Evolutionary conservation across 163 green algal genomes (phyloP).

Genomic region (Chlamydomonas reinhardtii): DNA sequence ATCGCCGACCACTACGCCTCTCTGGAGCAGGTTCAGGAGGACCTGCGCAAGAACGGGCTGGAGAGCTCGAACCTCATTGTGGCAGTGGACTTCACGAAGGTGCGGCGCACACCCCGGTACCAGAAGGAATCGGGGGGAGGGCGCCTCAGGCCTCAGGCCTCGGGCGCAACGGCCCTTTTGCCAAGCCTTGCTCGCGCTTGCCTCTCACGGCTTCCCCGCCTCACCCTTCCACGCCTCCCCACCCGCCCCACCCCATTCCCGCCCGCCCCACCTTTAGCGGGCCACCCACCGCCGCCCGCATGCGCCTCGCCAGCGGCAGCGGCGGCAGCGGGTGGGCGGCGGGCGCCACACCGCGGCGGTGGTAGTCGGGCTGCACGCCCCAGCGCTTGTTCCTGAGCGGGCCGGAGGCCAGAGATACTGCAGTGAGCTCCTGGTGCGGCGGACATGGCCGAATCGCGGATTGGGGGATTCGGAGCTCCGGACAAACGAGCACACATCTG

Average conservation of each 20-base stretch:
- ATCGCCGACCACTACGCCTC: conserved; percentile 58
- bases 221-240: no score
- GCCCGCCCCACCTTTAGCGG: conserved; percentile 19
- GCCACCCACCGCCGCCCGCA: conserved; percentile 36
- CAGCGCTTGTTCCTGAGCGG: conserved; percentile 60
- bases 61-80: conserved; percentile 74
- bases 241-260: no score
- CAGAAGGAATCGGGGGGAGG: no score
- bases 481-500: no score
- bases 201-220: no score
- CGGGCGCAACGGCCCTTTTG: no score
- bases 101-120: neutral
- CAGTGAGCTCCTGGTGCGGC: no score
- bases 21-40: conserved; percentile 59
- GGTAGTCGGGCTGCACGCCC: conserved; percentile 65
- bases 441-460: no score
- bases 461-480: no score
- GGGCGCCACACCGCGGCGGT: conserved; percentile 49
- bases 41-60: conserved; percentile 58
- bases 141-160: no score
- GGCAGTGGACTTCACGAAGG: conserved; percentile 76
- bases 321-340: conserved; percentile 42
- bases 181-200: no score
- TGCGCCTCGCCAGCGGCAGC: conserved; percentile 54
- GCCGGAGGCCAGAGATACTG: no score